A percentile compares a stretch with the other conserved stretches of the same genome.
phyloP scores from a whole-genome alignment of 2,329 filamentous ascomycete genomes.

The Biscogniauxia mediterranea region DNA sequence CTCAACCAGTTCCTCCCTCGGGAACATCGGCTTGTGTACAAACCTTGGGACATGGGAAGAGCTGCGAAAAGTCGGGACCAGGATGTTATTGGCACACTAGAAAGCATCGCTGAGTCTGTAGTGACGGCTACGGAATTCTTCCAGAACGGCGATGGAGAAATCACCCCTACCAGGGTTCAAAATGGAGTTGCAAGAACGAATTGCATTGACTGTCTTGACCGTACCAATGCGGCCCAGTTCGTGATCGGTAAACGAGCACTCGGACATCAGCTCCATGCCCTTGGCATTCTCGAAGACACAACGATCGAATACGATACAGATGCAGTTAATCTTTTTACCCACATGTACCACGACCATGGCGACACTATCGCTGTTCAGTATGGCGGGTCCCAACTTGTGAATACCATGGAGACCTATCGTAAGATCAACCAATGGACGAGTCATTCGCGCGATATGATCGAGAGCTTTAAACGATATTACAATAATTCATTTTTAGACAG shows the following conservation, averaged over 20 bases:
- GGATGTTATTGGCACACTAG: conserved; percentile 90
- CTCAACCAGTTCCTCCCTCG: conserved; percentile 89
- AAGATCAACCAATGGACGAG: conserved; percentile 99
- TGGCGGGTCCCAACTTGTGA: conserved; percentile 93
- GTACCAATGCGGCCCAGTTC: conserved; percentile 96
- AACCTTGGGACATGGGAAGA: conserved; percentile 97
- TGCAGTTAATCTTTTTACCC: conserved; percentile 91
- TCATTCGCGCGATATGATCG: conserved; percentile 96
- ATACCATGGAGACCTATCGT: conserved; percentile 98
- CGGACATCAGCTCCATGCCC: conserved; percentile 85
- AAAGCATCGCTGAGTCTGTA: conserved; percentile 85
- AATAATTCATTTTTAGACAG: conserved; percentile 98
- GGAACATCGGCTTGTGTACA: conserved; percentile 85
- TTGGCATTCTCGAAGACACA: conserved; percentile 79
- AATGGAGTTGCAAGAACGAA: conserved; percentile 94
- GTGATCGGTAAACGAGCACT: conserved; percentile 94
- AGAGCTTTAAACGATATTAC: conserved; percentile 98
- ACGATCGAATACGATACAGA: conserved; percentile 91
- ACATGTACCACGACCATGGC: conserved; percentile 98
- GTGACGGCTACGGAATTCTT: conserved; percentile 88
- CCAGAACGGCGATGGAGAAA: conserved; percentile 77
- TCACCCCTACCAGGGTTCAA: conserved; percentile 68
- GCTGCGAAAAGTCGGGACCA: conserved; percentile 89
- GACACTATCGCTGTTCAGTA: conserved; percentile 98
- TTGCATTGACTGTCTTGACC: conserved; percentile 95